phyloP scores from a whole-genome alignment of 345 rosid species.

The Hevea brasiliensis region DNA sequence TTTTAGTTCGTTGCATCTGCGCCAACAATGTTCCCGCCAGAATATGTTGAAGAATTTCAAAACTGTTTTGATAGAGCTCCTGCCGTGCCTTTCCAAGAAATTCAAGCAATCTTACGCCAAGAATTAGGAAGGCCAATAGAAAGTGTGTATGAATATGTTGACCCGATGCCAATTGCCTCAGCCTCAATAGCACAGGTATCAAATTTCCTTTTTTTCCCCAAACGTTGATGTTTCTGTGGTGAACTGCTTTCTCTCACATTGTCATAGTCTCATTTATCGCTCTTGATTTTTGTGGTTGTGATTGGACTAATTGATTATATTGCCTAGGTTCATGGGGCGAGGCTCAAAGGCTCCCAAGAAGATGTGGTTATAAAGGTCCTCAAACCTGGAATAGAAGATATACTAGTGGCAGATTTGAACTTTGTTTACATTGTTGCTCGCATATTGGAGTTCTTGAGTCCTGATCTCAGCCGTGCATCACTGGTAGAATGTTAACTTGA shows the following conservation, averaged over 20 bases:
- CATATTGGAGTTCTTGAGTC: slow-evolving; percentile 87
- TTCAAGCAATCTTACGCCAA: slow-evolving; percentile 69
- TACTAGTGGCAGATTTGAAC: slow-evolving; percentile 90
- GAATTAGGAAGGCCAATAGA: slow-evolving; percentile 89
- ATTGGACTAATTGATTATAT: slow-evolving; percentile 6
- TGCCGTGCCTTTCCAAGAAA: slow-evolving; percentile 70
- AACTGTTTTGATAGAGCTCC: slow-evolving; percentile 94
- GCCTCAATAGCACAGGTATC: slow-evolving; percentile 94
- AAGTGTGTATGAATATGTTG: slow-evolving; percentile 74
- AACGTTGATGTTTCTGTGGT: not conserved
- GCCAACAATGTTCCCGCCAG: slow-evolving; percentile 85
- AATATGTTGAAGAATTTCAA: slow-evolving; percentile 86
- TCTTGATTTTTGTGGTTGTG: slow-evolving; percentile 2
- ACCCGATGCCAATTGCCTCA: slow-evolving; percentile 89
- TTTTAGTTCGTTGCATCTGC: slow-evolving; percentile 91
- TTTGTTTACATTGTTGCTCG: slow-evolving; percentile 85
- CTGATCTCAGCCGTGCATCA: slow-evolving; percentile 80
- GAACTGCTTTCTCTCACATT: not conserved
- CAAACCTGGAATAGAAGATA: slow-evolving; percentile 92
- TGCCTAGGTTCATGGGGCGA: slow-evolving; percentile 85
- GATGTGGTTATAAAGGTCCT: slow-evolving; percentile 93
- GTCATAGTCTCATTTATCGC: slow-evolving; percentile 9
- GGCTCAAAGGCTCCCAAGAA: slow-evolving; percentile 79
- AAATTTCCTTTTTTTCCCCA: not conserved
- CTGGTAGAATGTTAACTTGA: slow-evolving; percentile 50